Evolutionary conservation across 495 filamentous ascomycete species (phyloP).

Genomic region (Podospora sp.): DNA sequence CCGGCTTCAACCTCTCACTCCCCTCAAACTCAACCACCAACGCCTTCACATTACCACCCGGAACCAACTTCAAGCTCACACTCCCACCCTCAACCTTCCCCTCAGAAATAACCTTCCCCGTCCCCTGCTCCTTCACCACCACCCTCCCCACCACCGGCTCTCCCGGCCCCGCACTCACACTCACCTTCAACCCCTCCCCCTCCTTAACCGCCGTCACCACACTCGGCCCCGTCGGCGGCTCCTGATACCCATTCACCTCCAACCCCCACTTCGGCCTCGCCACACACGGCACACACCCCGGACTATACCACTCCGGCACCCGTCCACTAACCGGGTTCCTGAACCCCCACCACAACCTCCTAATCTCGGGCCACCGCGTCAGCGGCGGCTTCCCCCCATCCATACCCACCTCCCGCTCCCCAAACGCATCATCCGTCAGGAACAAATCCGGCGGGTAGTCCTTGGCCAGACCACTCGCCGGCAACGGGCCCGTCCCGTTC

Average conservation of each 20-base stretch:
- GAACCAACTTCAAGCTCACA: neutral
- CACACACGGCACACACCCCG: conserved; percentile 27
- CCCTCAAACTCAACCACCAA: neutral
- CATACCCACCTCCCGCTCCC: conserved; percentile 20
- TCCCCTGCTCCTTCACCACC: neutral
- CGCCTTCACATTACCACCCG: neutral
- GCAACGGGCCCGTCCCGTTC: too few species aligned
- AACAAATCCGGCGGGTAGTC: conserved; percentile 6
- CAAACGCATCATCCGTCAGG: neutral
- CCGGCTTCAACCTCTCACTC: neutral
- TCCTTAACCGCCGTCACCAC: conserved; percentile 1
- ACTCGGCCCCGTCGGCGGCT: conserved; percentile 25
- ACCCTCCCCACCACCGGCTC: neutral
- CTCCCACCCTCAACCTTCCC: neutral
- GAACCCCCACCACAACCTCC: conserved; percentile 24
- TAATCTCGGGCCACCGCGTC: conserved; percentile 25
- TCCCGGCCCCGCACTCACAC: neutral
- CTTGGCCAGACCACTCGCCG: neutral
- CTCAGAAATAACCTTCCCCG: neutral
- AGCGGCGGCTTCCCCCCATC: conserved; percentile 16
- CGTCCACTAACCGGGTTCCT: conserved; percentile 23
- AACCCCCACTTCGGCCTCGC: conserved; percentile 19
- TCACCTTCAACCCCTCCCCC: neutral
- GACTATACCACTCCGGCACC: conserved; percentile 25
- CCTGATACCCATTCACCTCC: conserved; percentile 21